Evolutionary conservation across 441 rosid genomes (phyloP), one percentile per base, ranked within the genome.

Genomic region (Pelargonium myrrhifolium): DNA sequence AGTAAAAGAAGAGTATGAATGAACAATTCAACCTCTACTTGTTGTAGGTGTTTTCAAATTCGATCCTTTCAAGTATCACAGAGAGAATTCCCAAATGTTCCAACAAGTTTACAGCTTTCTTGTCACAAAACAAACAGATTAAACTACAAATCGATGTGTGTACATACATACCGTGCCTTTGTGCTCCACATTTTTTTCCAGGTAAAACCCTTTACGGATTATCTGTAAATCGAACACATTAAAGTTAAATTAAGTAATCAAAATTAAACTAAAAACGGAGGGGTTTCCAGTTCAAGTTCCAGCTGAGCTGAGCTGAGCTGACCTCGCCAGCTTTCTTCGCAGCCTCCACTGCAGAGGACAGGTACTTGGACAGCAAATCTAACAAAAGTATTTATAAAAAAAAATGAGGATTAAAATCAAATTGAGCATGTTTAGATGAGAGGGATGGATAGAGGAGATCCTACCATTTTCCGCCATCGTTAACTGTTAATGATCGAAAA

Each of bases 311-410:
- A 26, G 28, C 1, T 26, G 63, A 56, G 68, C 42, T n/a, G 20
- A 89, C 97, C 89, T 88, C 83, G 42, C 97, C 96, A 69, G 99
- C 99, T 76, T 17, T 78, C 79, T 87, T 85, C 17, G 97, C 97
- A 26, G 99, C 97, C 69, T 87, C 97, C 68, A 86, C 80, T 40
- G 97, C 97, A 37, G 89, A 72, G 56, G 75, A 78, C 76, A 89
- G 65, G 76, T 79, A 91, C 71, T 72, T 74, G 61, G 80, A 80
- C 51, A 87, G 77, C 55, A 82, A 86, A 84, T 72, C 97, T 88
- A 42, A 68, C 6, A 18, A 0, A 56, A 26, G 18, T n/a, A n/a
- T n/a, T n/a, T n/a, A n/a, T n/a, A n/a, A 45, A 21, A 28, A 47
- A n/a, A 12, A 11, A 47, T 18, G 28, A 63, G 21, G 22, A 45